phyloP scores from a whole-genome alignment of 2,329 filamentous ascomycete species.

The Pseudocercospora fijiensis region DNA sequence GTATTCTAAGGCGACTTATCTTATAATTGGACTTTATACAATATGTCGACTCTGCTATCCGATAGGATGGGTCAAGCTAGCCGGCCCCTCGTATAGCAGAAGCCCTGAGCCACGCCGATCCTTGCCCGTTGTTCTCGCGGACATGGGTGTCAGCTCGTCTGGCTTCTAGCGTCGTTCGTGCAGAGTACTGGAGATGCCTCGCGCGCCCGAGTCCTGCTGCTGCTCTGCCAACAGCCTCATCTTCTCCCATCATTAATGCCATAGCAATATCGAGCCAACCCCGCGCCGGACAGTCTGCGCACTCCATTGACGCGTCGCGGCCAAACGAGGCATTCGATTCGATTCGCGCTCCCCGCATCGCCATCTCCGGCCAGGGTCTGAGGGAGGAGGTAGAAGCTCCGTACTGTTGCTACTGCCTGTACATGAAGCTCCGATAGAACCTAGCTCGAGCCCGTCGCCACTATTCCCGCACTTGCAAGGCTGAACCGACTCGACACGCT shows the following conservation, averaged over 20 bases:
- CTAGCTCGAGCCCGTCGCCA: not conserved
- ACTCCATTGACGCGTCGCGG: not conserved
- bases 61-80: too few species aligned
- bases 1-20: too few species aligned
- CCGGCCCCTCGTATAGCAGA: too few species aligned
- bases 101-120: not conserved
- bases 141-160: not conserved
- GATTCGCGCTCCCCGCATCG: not conserved
- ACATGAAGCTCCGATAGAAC: conserved; percentile 5
- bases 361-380: not conserved
- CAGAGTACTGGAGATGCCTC: not conserved
- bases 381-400: not conserved
- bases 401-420: too few species aligned
- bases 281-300: not conserved
- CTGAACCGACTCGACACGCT: not conserved
- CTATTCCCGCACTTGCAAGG: not conserved
- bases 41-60: too few species aligned
- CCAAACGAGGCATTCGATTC: not conserved
- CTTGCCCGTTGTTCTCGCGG: not conserved
- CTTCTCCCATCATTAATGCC: not conserved
- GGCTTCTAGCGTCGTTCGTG: too few species aligned
- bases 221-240: not conserved
- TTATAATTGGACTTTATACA: too few species aligned
- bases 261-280: not conserved
- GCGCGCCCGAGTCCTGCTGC: not conserved